Conservation (phyloP, 345 rosid genomes). For the Nasturtium officinale region DNA sequence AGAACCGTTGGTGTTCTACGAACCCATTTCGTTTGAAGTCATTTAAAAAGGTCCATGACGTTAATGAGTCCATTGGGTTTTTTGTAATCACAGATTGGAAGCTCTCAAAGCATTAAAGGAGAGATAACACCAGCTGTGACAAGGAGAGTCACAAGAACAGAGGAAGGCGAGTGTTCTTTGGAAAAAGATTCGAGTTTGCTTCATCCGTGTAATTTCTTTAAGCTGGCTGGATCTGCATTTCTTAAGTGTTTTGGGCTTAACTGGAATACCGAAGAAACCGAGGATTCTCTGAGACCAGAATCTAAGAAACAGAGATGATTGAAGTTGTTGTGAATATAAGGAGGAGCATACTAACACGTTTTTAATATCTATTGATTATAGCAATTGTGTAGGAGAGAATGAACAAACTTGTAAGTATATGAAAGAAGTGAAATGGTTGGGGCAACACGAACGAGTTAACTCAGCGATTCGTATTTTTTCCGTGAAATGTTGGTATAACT, state of each 20-base stretch:
- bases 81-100: conserved; percentile 27
- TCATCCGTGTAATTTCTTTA: conserved; percentile 42
- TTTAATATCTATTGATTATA: conserved; percentile 11
- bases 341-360: conserved; percentile 28
- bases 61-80: not conserved
- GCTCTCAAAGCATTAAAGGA: conserved; percentile 36
- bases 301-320: conserved; percentile 43
- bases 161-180: conserved; percentile 13
- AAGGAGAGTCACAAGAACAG: conserved; percentile 25
- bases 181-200: conserved; percentile 32
- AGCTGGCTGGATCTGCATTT: conserved; percentile 41
- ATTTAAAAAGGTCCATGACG: not conserved
- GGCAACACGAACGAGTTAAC: conserved; percentile 24
- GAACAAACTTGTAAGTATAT: conserved; percentile 25
- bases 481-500: not conserved
- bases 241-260: conserved; percentile 39
- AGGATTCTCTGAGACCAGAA: conserved; percentile 34
- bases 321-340: conserved; percentile 30
- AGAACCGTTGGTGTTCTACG: not conserved
- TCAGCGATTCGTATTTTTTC: conserved; percentile 1
- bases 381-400: conserved; percentile 26
- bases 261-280: conserved; percentile 18
- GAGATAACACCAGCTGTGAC: conserved; percentile 36
- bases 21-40: not conserved
- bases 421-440: conserved; percentile 8